Evolutionary conservation across 139 green algal genomes (phyloP).

Genomic region (Gonium pectorale): DNA sequence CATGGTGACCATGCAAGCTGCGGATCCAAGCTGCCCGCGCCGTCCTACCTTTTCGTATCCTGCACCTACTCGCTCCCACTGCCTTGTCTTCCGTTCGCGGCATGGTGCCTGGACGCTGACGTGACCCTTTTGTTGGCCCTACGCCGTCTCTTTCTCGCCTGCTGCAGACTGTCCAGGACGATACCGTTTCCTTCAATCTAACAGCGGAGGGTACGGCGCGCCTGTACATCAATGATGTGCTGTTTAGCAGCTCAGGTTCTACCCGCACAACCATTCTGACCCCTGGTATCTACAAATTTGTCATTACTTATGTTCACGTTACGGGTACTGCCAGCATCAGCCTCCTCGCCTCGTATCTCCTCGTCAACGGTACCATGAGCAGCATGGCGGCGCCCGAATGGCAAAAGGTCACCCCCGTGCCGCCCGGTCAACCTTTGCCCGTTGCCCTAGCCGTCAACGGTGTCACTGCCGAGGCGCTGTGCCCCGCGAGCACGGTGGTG

Average conservation of each 20-base stretch:
- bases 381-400: not conserved
- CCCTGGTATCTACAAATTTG: constrained; percentile 31
- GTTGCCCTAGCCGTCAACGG: constrained; percentile 42
- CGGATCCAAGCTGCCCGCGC: too few relatives aligned
- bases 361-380: not conserved
- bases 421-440: not conserved
- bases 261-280: not conserved
- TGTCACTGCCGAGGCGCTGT: not conserved
- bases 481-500: not conserved
- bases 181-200: constrained; percentile 5
- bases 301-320: constrained; percentile 25
- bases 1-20: too few relatives aligned
- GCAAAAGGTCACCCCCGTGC: constrained; percentile 20
- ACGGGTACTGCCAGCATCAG: not conserved
- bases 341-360: not conserved
- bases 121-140: too few relatives aligned
- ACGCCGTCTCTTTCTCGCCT: too few relatives aligned
- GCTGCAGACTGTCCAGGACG: not conserved
- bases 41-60: too few relatives aligned
- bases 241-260: not conserved
- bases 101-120: too few relatives aligned
- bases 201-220: not conserved
- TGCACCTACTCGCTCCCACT: too few relatives aligned
- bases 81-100: too few relatives aligned
- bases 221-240: constrained; percentile 30